A percentile compares a stretch with the other conserved stretches of the same genome.
Conservation (phyloP, 2,329 filamentous ascomycete species). For the Chaetothyriales sp. region DNA sequence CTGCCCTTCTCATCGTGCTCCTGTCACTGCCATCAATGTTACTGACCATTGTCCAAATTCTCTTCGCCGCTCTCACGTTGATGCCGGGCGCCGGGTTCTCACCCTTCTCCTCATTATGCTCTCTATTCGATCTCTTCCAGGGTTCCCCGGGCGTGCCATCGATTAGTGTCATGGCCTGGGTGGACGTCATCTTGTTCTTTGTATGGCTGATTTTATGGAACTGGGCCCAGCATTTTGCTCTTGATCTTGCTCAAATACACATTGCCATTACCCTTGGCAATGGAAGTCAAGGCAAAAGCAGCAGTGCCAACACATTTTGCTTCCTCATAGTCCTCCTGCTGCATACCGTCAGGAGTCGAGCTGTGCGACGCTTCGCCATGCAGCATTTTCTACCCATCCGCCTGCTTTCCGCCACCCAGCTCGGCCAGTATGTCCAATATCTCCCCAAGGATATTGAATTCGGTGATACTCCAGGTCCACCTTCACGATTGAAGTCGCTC, state of each 20-base stretch:
- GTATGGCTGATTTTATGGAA: constrained; percentile 81
- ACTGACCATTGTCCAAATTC: constrained; percentile 73
- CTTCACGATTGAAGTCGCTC: constrained; percentile 31
- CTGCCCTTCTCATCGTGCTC: constrained; percentile 89
- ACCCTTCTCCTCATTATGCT: constrained; percentile 58
- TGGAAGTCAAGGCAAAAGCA: constrained; percentile 41
- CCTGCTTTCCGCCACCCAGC: constrained; percentile 27
- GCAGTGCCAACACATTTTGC: constrained; percentile 31
- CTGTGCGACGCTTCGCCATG: constrained; percentile 35
- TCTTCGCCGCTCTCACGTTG: constrained; percentile 86
- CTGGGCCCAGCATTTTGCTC: constrained; percentile 70
- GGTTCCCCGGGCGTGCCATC: constrained; percentile 74
- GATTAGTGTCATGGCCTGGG: constrained; percentile 65
- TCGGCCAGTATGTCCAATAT: constrained; percentile 29
- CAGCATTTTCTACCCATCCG: constrained; percentile 31
- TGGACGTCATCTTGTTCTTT: constrained; percentile 68
- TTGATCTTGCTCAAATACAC: constrained; percentile 83
- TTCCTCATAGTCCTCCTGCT: constrained; percentile 31
- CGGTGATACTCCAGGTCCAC: constrained; percentile 24
- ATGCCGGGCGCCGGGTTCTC: constrained; percentile 56
- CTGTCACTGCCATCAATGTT: constrained; percentile 82
- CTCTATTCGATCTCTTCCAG: constrained; percentile 82
- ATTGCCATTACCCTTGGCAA: constrained; percentile 83
- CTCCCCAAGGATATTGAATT: constrained; percentile 27
- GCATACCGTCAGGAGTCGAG: constrained; percentile 32